Base-by-base conservation (phyloP, 192 early-diverging fungal species). In the Chytriomyces hyalinus region DNA sequence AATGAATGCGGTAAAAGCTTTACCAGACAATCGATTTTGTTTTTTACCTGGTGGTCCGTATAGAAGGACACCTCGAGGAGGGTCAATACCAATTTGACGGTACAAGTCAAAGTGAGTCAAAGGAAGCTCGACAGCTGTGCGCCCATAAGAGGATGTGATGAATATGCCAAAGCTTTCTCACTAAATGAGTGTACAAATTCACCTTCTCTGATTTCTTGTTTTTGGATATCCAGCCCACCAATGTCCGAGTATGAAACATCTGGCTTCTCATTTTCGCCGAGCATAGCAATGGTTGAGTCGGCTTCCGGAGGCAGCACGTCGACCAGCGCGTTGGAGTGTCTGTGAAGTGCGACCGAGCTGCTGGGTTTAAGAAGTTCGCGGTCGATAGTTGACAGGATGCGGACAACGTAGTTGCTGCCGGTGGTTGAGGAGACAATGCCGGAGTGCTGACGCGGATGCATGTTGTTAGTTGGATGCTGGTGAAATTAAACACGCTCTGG, bases 71-170 rank as follows among this genome's bases (percentile, higher is more conserved):
- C 97, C 97, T 85, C 96, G 96, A 28, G 97, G 97, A 9, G 97
- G 97, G 75, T 95, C 94, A 76, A 99, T 98, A 65, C 97, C 97
- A 92, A 99, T 98, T 80, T 99, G 94, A 84, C 96, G 95, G 80
- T 98, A 99, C 67, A 98, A 78, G 83, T 99, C 97, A 4, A 95
- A 95, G 78, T 98, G 94, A 1, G 97, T 99, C 74, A 99, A 82
- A 2, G 97, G 97, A 67, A 99, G 87, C 83, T 98, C 97, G 11
- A 99, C 97, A 28, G 97, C 93, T 83, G 97, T 94, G 86, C 96
- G 43, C 61, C 79, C 36, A 36, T 17, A 44, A 26, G 28, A 62
- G 11, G 10, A 20, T 65, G 9, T 17, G 8, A 26, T n/a, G 6
- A 17, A 15, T 51, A 62, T 10, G 77, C 8, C 44, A 50, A 2